Base-by-base conservation (phyloP, 2,329 filamentous ascomycete genomes). In the Drechslerella dactyloides region DNA sequence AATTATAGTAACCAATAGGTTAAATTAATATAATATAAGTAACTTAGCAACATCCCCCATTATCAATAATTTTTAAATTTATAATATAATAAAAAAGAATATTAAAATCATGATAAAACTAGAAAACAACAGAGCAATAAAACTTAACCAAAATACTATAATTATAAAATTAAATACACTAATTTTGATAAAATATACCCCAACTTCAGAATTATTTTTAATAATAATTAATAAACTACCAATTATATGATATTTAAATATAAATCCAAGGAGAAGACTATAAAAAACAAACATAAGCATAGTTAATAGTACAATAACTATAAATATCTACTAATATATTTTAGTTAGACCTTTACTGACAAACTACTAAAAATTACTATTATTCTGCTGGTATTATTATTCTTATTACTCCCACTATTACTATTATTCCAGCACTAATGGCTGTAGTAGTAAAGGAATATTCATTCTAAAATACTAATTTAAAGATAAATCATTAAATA, bases 71-170 rank as follows among this genome's bases (percentile, higher is more conserved):
- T 1, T 69, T 55, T 42, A 44, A 1, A 76, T 57, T 17, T 40
- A 24, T 8, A 55, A 53, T 1, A 75, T 74, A 5, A 77, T 66
- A 17, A 75, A 75, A 52, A 75, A 77, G 15, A 76, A 77, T 7
- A 69, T 72, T 30, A 78, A 63, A 13, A 73, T 73, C 58, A 77
- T 75, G 19, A 76, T 46, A 46, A 76, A 74, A 10, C 75, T 75
- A 1, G 68, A 57, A n/a, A 77, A 56, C 56, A 77, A 59, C 6
- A 75, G 74, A 0, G 74, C 76, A 1, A 76, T 33, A 13, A 74
- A 76, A 52, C 76, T 77, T 23, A 74, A 74, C 75, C 75, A 76
- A 10, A 74, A 76, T 1, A 75, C 75, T 44, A 76, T 70, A 17
- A 68, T 74, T 19, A 74, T 74, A 33, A 76, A 64, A 8, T 53